Conservation (phyloP, 805 yeast genomes). For the Ogataea polymorpha region DNA sequence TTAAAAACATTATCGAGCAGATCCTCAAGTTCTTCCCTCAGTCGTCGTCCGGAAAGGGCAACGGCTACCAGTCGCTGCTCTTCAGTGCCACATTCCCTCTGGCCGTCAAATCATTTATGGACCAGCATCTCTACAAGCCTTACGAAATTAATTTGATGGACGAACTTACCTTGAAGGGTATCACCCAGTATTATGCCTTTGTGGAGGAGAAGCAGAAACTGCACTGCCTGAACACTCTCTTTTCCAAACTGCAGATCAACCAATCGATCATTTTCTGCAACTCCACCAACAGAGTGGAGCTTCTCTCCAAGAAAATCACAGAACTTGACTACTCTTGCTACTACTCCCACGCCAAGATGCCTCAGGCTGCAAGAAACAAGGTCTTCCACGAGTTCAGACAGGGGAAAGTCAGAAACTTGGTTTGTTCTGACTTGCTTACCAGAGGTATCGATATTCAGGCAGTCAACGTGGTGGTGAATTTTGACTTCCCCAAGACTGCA, state of each 20-base stretch:
- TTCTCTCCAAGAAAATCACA: constrained; percentile 91
- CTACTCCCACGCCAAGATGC: constrained; percentile 96
- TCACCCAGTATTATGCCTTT: constrained; percentile 96
- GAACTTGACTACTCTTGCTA: constrained; percentile 96
- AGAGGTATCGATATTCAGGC: constrained; percentile 99
- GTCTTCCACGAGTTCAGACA: constrained; percentile 98
- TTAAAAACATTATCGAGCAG: constrained; percentile 82
- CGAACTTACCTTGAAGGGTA: constrained; percentile 92
- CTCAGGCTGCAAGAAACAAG: constrained; percentile 93
- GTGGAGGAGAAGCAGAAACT: constrained; percentile 95
- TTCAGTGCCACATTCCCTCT: constrained; percentile 96
- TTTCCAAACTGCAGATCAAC: constrained; percentile 90
- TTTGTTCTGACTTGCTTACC: constrained; percentile 92
- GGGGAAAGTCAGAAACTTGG: constrained; percentile 95
- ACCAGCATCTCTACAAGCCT: constrained; percentile 82
- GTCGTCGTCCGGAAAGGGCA: constrained; percentile 31
- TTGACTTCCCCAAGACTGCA: constrained; percentile 97
- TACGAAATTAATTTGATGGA: constrained; percentile 97
- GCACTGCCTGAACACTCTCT: constrained; percentile 92
- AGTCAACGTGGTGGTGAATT: constrained; percentile 95
- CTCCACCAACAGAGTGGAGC: constrained; percentile 93
- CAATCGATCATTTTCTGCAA: constrained; percentile 97
- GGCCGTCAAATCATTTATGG: constrained; percentile 90
- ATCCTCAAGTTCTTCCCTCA: constrained; percentile 76
- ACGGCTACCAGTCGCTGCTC: constrained; percentile 75